phyloP scores from a whole-genome alignment of 2,329 filamentous ascomycete species.

The Penicillium sp. region DNA sequence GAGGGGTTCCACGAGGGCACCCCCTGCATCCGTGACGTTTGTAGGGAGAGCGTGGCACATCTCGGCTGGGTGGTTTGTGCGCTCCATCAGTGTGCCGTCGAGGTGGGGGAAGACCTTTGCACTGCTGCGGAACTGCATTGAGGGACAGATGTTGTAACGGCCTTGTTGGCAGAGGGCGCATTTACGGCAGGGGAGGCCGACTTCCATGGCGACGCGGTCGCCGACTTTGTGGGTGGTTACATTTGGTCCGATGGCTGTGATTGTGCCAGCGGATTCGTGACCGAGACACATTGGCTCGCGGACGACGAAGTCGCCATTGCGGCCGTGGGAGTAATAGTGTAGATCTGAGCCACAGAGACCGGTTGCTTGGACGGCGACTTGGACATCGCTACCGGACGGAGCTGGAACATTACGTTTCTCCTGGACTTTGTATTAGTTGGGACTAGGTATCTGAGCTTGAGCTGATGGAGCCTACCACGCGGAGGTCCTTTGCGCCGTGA shows the following conservation, averaged over 20 bases:
- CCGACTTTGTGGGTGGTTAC: slow-evolving; percentile 66
- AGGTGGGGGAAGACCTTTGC: slow-evolving; percentile 63
- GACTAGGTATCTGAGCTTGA: background rate
- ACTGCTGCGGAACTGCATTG: slow-evolving; percentile 58
- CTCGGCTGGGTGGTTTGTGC: slow-evolving; percentile 61
- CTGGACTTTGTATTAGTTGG: slow-evolving; percentile 37
- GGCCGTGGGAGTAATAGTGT: slow-evolving; percentile 85
- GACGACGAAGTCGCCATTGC: slow-evolving; percentile 83
- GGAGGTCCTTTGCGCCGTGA: slow-evolving; percentile 61
- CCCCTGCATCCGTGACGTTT: slow-evolving; percentile 54
- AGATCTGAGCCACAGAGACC: slow-evolving; percentile 71
- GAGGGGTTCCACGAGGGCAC: slow-evolving; percentile 61
- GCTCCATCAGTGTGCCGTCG: slow-evolving; percentile 64
- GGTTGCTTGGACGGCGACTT: slow-evolving; percentile 64
- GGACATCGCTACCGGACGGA: slow-evolving; percentile 57
- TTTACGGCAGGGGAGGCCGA: slow-evolving; percentile 76
- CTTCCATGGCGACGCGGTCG: slow-evolving; percentile 89
- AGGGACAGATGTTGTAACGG: slow-evolving; percentile 63
- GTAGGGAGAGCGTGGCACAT: slow-evolving; percentile 61
- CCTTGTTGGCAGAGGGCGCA: slow-evolving; percentile 58
- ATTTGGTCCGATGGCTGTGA: slow-evolving; percentile 67
- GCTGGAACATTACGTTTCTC: slow-evolving; percentile 52
- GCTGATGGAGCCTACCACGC: slow-evolving; percentile 48
- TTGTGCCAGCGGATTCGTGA: slow-evolving; percentile 75
- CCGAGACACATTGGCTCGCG: slow-evolving; percentile 79